A percentile compares a stretch with the other conserved stretches of the same genome.
Evolutionary conservation across 139 green algal genomes (phyloP).

Genomic region (Chlamydomonas applanata): DNA sequence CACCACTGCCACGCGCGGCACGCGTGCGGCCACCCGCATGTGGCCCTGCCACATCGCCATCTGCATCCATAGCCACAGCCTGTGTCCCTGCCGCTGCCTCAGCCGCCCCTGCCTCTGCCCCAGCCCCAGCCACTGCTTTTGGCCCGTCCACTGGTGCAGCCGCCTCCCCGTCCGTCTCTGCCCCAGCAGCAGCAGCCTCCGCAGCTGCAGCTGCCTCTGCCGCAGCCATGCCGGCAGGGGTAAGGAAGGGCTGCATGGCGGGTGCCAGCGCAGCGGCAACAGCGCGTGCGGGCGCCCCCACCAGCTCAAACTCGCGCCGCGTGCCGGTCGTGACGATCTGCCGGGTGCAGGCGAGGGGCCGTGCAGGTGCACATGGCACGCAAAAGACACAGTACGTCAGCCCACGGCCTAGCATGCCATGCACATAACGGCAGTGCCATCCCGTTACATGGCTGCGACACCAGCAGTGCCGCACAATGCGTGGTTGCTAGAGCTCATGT

Average conservation of each 20-base stretch:
- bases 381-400: no score
- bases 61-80: no score
- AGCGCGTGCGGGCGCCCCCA: not conserved
- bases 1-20: no score
- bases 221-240: not conserved
- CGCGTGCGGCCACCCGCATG: no score
- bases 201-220: not conserved
- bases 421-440: no score
- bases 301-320: slow-evolving; percentile 8
- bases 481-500: no score
- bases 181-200: not conserved
- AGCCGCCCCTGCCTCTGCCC: not conserved
- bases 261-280: not conserved
- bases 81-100: not conserved
- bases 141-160: not conserved
- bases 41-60: no score
- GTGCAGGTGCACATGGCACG: no score
- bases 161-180: not conserved
- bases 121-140: not conserved
- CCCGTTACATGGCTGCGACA: no score
- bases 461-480: no score
- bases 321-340: not conserved
- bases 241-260: slow-evolving; percentile 20
- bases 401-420: no score
- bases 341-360: no score